Conservation (phyloP, 225 moss, liverwort and hornwort genomes). For the Pseudoscleropodium purum region DNA sequence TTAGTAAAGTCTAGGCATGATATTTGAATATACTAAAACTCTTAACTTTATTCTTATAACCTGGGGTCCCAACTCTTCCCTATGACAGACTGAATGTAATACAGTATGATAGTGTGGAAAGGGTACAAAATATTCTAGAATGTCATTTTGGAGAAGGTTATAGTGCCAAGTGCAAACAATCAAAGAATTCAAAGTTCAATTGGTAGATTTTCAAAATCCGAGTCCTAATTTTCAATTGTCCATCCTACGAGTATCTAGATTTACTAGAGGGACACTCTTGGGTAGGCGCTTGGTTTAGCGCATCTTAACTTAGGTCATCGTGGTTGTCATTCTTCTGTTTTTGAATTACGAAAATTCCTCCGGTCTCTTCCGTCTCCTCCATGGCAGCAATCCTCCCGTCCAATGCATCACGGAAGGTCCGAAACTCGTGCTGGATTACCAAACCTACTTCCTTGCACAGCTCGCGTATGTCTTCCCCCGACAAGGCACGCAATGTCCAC, state of each 20-base stretch:
- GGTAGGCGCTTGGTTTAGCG: background rate
- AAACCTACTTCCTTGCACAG: constrained; percentile 33
- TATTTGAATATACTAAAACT: background rate
- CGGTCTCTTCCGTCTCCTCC: constrained; percentile 20
- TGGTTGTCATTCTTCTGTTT: background rate
- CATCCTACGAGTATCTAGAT: background rate
- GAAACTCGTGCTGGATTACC: constrained; percentile 26
- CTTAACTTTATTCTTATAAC: background rate
- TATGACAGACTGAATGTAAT: background rate
- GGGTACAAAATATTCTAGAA: background rate
- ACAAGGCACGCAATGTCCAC: constrained; percentile 32
- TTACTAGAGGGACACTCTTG: background rate
- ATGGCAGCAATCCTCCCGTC: constrained; percentile 10
- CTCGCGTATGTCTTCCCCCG: constrained; percentile 24
- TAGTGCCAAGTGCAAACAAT: background rate
- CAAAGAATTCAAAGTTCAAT: background rate
- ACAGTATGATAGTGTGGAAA: background rate
- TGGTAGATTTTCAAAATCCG: background rate
- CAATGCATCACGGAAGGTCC: constrained; percentile 27
- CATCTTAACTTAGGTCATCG: background rate
- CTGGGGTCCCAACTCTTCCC: background rate
- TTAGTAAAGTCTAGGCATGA: background rate
- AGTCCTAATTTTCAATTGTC: background rate
- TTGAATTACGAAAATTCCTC: constrained; percentile 30
- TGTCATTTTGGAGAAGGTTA: background rate